These are phyloP conservation scores for Lentinus brumalis DNA, from an alignment of 768 basidiomycete species.

Conservation along the genomic window DNA sequence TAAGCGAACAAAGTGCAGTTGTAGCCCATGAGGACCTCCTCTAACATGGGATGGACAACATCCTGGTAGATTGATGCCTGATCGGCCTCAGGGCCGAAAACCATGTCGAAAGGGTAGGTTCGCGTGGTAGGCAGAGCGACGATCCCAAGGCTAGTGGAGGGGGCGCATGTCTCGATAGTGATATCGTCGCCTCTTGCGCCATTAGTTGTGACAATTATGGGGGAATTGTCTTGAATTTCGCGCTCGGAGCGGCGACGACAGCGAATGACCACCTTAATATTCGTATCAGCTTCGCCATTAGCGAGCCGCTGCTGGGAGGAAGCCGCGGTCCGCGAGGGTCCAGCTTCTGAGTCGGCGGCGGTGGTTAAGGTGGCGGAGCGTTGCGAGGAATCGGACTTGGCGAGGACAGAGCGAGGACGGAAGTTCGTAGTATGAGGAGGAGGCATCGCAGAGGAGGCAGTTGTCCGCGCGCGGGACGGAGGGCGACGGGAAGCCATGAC, in stretches of 20 bases:
- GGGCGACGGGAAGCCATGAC: slow-evolving; percentile 69
- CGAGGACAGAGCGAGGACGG: slow-evolving; percentile 52
- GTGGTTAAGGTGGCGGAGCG: slow-evolving; percentile 31
- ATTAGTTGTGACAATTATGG: slow-evolving; percentile 79
- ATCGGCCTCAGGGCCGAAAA: slow-evolving; percentile 96
- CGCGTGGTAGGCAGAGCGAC: slow-evolving; percentile 73
- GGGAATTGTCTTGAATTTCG: slow-evolving; percentile 84
- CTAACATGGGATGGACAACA: slow-evolving; percentile 89
- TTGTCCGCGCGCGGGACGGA: slow-evolving; percentile 41
- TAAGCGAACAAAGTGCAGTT: slow-evolving; percentile 98
- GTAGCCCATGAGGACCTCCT: slow-evolving; percentile 93
- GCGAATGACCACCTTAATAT: slow-evolving; percentile 93
- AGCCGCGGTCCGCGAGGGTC: slow-evolving; percentile 3
- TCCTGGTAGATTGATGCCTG: slow-evolving; percentile 93
- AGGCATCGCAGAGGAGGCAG: slow-evolving; percentile 34
- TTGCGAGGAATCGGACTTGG: slow-evolving; percentile 42
- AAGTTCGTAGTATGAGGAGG: slow-evolving; percentile 33
- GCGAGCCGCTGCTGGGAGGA: slow-evolving; percentile 4
- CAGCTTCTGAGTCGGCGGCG: slow-evolving; percentile 24
- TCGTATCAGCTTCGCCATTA: slow-evolving; percentile 59
- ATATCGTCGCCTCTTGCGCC: slow-evolving; percentile 78
- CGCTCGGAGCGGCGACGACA: slow-evolving; percentile 84
- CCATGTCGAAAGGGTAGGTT: slow-evolving; percentile 93
- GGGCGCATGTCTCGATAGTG: slow-evolving; percentile 76
- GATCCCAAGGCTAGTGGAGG: slow-evolving; percentile 70